Evolutionary conservation across 2,329 filamentous ascomycete genomes (phyloP).

Genomic region (Cryphonectria naterciae): DNA sequence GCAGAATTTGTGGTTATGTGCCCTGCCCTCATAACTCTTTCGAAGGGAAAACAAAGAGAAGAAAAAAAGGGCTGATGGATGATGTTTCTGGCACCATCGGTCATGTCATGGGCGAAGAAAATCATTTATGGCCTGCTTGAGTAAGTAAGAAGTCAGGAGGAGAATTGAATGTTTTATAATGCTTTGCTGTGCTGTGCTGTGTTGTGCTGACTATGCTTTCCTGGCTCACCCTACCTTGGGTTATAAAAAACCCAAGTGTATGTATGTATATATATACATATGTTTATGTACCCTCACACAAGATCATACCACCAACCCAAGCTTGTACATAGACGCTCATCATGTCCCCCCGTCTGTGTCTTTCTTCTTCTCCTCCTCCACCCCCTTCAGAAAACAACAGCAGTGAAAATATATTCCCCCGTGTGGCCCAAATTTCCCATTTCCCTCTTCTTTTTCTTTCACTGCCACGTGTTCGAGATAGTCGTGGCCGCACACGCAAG

Average conservation of each 20-base stretch:
- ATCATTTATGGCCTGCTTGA: no score
- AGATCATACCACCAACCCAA: background rate
- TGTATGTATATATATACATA: background rate
- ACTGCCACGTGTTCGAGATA: conserved; percentile 42
- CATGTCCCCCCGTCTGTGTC: no score
- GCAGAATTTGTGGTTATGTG: background rate
- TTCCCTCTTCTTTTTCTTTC: background rate
- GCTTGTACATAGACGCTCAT: background rate
- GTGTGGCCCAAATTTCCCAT: no score
- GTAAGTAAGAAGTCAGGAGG: background rate
- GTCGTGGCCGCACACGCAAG: conserved; percentile 37
- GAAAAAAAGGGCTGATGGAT: no score
- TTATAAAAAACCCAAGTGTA: no score
- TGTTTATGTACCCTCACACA: background rate
- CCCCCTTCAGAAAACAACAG: no score
- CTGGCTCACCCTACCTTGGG: background rate
- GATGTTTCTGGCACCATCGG: no score
- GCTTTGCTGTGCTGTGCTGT: no score
- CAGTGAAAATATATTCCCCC: no score
- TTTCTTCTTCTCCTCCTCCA: background rate
- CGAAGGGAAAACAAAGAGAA: no score
- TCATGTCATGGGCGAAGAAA: no score
- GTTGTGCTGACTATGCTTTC: background rate
- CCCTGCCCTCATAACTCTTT: background rate
- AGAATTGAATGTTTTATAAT: background rate